Evolutionary conservation across 179 eudicot species (phyloP).

Genomic region (Carnegiea gigantea): DNA sequence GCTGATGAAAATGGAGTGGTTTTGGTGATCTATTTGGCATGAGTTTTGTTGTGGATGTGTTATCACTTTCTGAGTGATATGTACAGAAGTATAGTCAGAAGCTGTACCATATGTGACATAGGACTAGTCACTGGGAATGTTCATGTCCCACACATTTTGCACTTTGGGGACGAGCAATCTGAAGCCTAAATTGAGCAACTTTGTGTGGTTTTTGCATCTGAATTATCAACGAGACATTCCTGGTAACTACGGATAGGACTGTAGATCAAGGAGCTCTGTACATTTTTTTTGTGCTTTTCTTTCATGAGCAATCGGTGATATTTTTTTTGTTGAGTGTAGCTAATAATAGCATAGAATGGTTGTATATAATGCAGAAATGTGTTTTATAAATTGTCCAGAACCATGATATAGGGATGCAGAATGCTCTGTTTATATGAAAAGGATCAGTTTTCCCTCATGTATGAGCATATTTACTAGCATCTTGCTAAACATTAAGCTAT

Average conservation of each 20-base stretch:
- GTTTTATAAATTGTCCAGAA: not conserved
- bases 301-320: not conserved
- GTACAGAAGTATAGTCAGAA: slow-evolving; percentile 25
- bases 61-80: slow-evolving; percentile 7
- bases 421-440: no score
- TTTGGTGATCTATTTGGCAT: not conserved
- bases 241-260: slow-evolving; percentile 1
- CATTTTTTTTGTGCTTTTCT: not conserved
- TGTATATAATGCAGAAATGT: slow-evolving; percentile 8
- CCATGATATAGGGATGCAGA: no score
- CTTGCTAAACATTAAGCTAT: no score
- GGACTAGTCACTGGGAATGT: slow-evolving; percentile 11
- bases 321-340: not conserved
- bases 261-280: not conserved
- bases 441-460: no score
- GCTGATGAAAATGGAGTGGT: slow-evolving; percentile 3
- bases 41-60: not conserved
- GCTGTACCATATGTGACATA: slow-evolving; percentile 28
- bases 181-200: not conserved
- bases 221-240: not conserved
- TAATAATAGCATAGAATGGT: not conserved
- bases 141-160: not conserved
- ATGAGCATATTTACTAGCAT: no score
- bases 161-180: not conserved
- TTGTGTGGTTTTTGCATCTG: not conserved